Evolutionary conservation across 169 alveolate genomes (phyloP), one percentile per base, ranked within the genome.

Genomic region (Eimeria necatrix): DNA sequence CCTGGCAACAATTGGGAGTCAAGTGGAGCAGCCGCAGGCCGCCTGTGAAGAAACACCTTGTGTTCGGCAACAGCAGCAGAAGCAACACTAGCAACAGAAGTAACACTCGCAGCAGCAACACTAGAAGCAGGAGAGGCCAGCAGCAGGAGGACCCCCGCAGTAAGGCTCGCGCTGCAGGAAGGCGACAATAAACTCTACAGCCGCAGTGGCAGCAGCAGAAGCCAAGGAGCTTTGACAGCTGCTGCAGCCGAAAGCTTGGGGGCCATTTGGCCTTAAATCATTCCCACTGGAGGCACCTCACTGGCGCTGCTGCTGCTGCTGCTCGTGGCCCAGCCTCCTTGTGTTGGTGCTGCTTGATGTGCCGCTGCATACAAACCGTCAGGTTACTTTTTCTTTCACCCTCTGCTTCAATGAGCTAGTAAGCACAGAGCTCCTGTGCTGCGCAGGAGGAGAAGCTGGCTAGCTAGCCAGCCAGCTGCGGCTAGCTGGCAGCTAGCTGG

Each of bases 291-390:
- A 16, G 18, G 68, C 68, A 10, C 68, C 12, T 56, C 68, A 32
- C 74, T 64, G 74, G 46, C 16, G 74, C 41, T 64, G 74, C 74
- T 64, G 32, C 74, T 32, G 41, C 41, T 32, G 74, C 74, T 64
- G 74, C 22, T 32, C 41, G 41, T 32, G 41, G 41, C 41, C 41
- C 41, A 32, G 41, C 41, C 41, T 32, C 2, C 41, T 32, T 32
- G 41, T 6, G 74, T 20, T 64, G 74, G 46, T 18, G 74, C 41
- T 64, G 74, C 74, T 64, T 32, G 46, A 64, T 0, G 2, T 64
- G 74, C 74, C 26, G 24, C 74, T 14, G 24, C 24, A 9, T 7
- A 9, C 74, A 20, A 32, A 32, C 41, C 41, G 41, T 32, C 41
- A 32, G 41, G 41, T 32, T 32, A 32, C 41, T 0, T 32, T 32